Evolutionary conservation across 495 filamentous ascomycete genomes (phyloP).

Genomic region (Neurospora discreta): DNA sequence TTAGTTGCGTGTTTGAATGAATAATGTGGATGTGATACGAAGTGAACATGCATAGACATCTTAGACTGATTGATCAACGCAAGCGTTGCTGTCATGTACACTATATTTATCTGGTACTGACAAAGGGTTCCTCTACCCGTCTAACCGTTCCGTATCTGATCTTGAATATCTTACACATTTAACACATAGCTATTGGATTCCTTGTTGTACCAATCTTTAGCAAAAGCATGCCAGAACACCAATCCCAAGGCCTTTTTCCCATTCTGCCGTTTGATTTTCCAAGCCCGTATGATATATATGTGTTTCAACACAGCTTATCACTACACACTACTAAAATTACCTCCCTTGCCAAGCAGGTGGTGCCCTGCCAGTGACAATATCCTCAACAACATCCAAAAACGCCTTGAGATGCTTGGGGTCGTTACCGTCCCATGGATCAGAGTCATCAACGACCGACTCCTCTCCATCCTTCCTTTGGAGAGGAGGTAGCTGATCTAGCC

Average conservation of each 20-base stretch:
- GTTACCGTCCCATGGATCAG: not conserved
- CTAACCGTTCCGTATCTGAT: not conserved
- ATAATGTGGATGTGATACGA: not conserved
- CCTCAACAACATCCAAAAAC: not conserved
- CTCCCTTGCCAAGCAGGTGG: not conserved
- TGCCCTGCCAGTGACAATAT: not conserved
- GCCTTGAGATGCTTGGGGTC: not conserved
- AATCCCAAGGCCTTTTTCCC: not conserved
- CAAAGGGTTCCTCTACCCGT: not conserved
- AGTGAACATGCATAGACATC: not conserved
- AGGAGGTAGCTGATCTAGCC: not conserved
- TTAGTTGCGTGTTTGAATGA: not conserved
- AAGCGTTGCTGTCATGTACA: not conserved
- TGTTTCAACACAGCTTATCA: not conserved
- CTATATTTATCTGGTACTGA: not conserved
- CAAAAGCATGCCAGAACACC: not conserved
- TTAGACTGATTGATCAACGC: not conserved
- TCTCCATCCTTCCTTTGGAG: not conserved
- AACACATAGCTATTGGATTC: not conserved
- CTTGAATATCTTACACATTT: not conserved
- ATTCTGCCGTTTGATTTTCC: not conserved
- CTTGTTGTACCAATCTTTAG: not conserved
- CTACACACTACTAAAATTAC: not conserved
- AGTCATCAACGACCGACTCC: not conserved
- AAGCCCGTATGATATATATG: not conserved